Percentiles rank a stretch among this genome's conserved stretches.
phyloP scores from a whole-genome alignment of 2,329 filamentous ascomycete species.

The Aspergillus niger region DNA sequence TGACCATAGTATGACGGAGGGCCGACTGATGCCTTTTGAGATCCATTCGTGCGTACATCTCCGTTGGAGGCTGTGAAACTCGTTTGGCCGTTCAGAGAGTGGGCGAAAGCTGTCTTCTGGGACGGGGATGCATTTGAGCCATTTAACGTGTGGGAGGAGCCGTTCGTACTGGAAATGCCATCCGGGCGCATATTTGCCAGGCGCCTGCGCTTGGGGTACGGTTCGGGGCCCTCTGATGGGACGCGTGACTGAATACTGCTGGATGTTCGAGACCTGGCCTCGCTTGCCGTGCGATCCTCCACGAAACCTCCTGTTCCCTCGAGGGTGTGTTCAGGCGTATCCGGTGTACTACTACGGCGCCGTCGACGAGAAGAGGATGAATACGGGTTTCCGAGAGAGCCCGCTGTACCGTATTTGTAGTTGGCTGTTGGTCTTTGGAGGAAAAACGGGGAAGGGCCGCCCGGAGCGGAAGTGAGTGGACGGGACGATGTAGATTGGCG shows the following conservation, averaged over 20 bases:
- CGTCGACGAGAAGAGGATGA: conserved; percentile 29
- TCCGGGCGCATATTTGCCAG: conserved; percentile 65
- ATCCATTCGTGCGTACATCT: conserved; percentile 43
- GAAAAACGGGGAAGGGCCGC: conserved; percentile 28
- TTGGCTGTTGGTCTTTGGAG: conserved; percentile 16
- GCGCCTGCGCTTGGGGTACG: conserved; percentile 61
- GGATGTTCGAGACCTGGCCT: conserved; percentile 29
- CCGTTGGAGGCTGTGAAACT: conserved; percentile 39
- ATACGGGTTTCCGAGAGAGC: conserved; percentile 19
- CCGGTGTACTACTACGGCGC: conserved; percentile 35
- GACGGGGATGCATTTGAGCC: conserved; percentile 51
- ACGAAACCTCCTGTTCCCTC: conserved; percentile 25
- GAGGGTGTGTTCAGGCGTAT: conserved; percentile 23
- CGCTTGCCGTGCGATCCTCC: conserved; percentile 29
- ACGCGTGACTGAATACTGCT: conserved; percentile 26
- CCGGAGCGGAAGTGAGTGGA: conserved; percentile 23
- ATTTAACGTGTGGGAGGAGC: conserved; percentile 59
- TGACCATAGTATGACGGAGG: conserved; percentile 73
- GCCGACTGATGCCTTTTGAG: conserved; percentile 33
- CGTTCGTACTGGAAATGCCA: conserved; percentile 58
- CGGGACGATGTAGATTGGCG: conserved; percentile 50
- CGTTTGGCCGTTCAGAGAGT: conserved; percentile 59
- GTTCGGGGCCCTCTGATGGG: conserved; percentile 35
- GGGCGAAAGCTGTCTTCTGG: conserved; percentile 52
- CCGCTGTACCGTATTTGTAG: conserved; percentile 14